Evolutionary conservation across 805 yeast genomes (phyloP).

Genomic region (Clavispora vitiphila): DNA sequence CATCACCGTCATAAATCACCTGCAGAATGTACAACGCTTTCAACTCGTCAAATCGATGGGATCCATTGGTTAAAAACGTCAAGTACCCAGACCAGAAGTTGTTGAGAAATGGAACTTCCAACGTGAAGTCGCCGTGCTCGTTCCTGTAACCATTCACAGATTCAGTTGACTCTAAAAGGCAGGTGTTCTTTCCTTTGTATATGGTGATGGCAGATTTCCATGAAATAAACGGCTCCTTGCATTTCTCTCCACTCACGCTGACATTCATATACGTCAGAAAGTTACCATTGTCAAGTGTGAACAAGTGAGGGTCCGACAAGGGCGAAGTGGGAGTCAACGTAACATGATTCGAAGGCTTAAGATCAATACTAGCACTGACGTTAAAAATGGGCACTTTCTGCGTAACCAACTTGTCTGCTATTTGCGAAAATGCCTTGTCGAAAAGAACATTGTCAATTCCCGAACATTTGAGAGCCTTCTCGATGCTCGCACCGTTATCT

Average conservation of each 20-base stretch:
- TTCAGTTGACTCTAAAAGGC: conserved; percentile 23
- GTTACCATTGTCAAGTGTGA: conserved; percentile 10
- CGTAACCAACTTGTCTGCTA: conserved; percentile 3
- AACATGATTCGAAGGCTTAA: conserved; percentile 2
- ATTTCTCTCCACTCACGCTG: conserved; percentile 1
- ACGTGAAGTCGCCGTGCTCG: conserved; percentile 15
- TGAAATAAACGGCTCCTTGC: conserved; percentile 3
- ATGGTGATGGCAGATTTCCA: conserved; percentile 29
- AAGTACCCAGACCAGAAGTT: conserved; percentile 37
- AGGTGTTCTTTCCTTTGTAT: conserved; percentile 15
- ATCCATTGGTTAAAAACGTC: conserved; percentile 30
- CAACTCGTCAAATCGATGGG: conserved; percentile 11
- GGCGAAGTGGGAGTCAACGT: conserved; percentile 14
- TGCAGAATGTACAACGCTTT: conserved; percentile 26
- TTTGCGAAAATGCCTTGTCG: conserved; percentile 4
- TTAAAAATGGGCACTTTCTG: conserved; percentile 9
- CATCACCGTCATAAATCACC: conserved; percentile 21
- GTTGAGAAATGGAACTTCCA: conserved; percentile 34
- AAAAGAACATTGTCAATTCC: conserved; percentile 6
- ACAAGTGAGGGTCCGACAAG: conserved; percentile 9
- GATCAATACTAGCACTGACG: conserved; percentile 7
- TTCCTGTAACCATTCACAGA: conserved; percentile 28
- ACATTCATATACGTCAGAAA: conserved; percentile 11
- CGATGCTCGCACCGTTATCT: background rate
- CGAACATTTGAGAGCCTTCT: conserved; percentile 1